Evolutionary conservation across 441 rosid species (phyloP), one percentile per base, ranked within the genome.

Genomic region (Populus hybrid): DNA sequence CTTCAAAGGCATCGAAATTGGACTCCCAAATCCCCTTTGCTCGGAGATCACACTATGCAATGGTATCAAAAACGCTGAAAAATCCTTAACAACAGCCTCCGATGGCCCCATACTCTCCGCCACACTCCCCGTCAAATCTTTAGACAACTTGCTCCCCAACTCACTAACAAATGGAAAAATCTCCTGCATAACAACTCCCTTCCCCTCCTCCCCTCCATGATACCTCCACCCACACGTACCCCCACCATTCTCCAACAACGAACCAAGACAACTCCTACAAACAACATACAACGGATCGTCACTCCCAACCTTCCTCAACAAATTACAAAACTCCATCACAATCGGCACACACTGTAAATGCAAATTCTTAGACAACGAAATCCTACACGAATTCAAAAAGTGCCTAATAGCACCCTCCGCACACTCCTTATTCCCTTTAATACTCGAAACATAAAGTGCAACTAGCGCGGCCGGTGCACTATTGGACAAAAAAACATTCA

Each of bases 111-210:
- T 23, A 40, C 74, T 74, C 14, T 64, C 71, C 12, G 64, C 82
- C 76, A 75, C 73, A 69, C 76, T 83, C 12, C 76, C 77, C 4
- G 4, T 79, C 86, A 92, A 82, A 76, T 87, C 90, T 40, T 77
- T 84, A 35, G 81, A 86, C 79, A 95, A 71, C 79, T 85, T 85
- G 69, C 36, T 79, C 70, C 89, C 92, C 75, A 92, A 79, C 83
- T 95, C 99, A 28, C 68, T 74, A 35, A 95, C 89, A 79, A 90
- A 95, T 0, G 97, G 97, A 83, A 88, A 89, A 77, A 94, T 85
- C 72, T 90, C 95, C 68, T 80, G 82, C 40, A 86, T 80, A 12
- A 88, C 67, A 65, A 86, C 71, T 45, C 81, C 75, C 76, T 79
- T 84, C 24, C 68, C 76, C 71, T 81, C 82, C 24, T 78, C 84